Base-by-base conservation (phyloP, 1,139 yeast species). In the Geotrichum armillariae region DNA sequence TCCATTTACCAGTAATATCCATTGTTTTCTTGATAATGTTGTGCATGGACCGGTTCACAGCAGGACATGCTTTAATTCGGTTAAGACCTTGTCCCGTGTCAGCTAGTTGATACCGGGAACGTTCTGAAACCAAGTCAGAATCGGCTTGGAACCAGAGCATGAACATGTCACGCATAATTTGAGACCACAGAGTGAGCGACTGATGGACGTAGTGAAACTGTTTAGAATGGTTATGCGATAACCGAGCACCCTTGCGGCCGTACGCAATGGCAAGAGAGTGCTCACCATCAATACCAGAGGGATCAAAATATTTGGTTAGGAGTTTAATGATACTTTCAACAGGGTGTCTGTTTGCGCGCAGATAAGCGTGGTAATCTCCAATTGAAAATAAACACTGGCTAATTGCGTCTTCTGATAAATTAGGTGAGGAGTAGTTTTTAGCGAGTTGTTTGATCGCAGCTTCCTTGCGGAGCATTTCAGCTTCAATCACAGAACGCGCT, bases 61-160 rank as follows among this genome's bases (percentile, higher is more conserved):
- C 68, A 1, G 91, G 91, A 58, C 90, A 83, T 1, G 85, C 66
- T 64, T 85, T 85, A 49, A 85, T 77, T 56, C 93, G 75, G 63
- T 84, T 83, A 21, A 85, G 70, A 20, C 93, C 93, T 66, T 84
- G 93, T 1, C 91, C 93, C 0, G 91, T 84, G 50, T 84, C 83
- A 12, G 78, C 72, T 31, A 84, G 67, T 55, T 75, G 73, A 61
- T 85, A 84, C 16, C 73, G 60, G 20, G 70, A 67, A 18, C 68
- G 62, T 16, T 66, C 67, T 4, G 65, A 55, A 56, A 81, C 76
- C 46, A 84, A 66, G 62, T 85, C 91, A 33, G 77, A 76, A 60
- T 84, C 93, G 0, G 90, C 88, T 38, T 82, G 73, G 41, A 79
- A 79, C 90, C 91, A 84, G 22, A 84, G 66, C 66, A 76, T 78